phyloP scores from a whole-genome alignment of 106 monocot genomes.

The Chionographis japonica region DNA sequence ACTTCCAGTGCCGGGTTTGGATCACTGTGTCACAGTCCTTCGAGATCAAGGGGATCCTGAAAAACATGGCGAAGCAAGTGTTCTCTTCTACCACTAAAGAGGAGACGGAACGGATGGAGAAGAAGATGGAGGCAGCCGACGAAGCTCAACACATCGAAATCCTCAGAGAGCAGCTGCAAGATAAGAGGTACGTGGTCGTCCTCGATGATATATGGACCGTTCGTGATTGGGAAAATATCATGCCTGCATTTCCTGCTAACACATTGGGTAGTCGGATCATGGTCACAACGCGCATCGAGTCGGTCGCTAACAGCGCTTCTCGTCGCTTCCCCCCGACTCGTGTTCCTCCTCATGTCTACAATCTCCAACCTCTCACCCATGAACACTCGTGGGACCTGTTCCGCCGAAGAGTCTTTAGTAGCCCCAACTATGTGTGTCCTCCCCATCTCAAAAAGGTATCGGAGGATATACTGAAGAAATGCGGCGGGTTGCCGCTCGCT shows the following conservation, averaged over 20 bases:
- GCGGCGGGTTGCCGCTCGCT: slow-evolving; percentile 17
- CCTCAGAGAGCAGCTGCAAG: slow-evolving; percentile 1
- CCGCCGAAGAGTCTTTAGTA: no score
- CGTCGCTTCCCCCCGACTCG: not conserved
- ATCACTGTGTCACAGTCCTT: slow-evolving; percentile 12
- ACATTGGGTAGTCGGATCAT: slow-evolving; percentile 17
- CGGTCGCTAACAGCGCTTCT: slow-evolving; percentile 6
- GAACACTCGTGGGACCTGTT: slow-evolving; percentile 6
- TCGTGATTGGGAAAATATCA: slow-evolving; percentile 14
- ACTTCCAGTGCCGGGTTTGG: slow-evolving; percentile 10
- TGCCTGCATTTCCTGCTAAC: slow-evolving; percentile 12
- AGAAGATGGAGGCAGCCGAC: not conserved
- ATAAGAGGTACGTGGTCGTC: slow-evolving; percentile 15
- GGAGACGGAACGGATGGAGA: not conserved
- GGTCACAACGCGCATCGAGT: slow-evolving; percentile 14
- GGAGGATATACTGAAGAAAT: slow-evolving; percentile 13
- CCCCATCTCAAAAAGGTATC: not conserved
- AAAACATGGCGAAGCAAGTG: slow-evolving; percentile 8
- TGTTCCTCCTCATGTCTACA: not conserved
- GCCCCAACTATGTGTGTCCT: slow-evolving; percentile 6
- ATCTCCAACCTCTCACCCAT: not conserved
- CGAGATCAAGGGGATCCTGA: not conserved
- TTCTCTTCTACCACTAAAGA: not conserved
- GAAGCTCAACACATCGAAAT: not conserved
- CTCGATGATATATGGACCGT: slow-evolving; percentile 25